Evolutionary conservation across 2,329 filamentous ascomycete species (phyloP).

Genomic region (Curvularia lunata): DNA sequence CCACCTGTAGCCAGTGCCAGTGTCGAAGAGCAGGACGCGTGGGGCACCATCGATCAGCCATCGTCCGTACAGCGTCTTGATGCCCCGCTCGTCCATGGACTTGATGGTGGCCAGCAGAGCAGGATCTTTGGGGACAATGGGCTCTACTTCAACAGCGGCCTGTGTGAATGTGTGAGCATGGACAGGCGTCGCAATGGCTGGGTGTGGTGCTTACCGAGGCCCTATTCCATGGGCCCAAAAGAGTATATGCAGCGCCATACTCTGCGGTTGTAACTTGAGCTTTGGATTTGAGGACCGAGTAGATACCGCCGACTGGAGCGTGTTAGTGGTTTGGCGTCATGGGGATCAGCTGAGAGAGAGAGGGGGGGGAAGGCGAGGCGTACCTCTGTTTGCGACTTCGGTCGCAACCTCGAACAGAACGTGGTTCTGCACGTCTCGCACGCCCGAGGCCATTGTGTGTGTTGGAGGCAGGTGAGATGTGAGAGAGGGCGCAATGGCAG

Average conservation of each 20-base stretch:
- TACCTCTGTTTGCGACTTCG: conserved; percentile 94
- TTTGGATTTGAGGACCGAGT: conserved; percentile 99
- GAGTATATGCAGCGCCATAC: conserved; percentile 96
- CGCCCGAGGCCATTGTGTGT: conserved; percentile 37
- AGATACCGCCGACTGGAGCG: conserved; percentile 89
- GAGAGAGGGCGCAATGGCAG: conserved; percentile 18
- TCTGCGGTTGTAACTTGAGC: conserved; percentile 96
- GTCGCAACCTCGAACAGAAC: conserved; percentile 96
- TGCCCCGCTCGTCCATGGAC: conserved; percentile 91
- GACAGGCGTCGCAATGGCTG: neutral
- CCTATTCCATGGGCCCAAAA: conserved; percentile 93
- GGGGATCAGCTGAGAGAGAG: neutral
- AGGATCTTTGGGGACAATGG: conserved; percentile 81
- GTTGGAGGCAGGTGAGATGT: conserved; percentile 9
- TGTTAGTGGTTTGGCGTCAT: conserved; percentile 17
- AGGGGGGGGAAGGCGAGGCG: conserved; percentile 40
- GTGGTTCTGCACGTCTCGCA: conserved; percentile 87
- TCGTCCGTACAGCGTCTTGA: conserved; percentile 87
- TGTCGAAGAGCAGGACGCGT: conserved; percentile 91
- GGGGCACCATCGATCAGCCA: conserved; percentile 98
- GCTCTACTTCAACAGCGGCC: conserved; percentile 98
- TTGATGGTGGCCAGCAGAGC: conserved; percentile 82
- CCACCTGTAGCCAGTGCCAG: conserved; percentile 87
- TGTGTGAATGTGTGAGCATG: conserved; percentile 50
- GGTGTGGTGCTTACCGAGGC: conserved; percentile 69